Base-by-base conservation (phyloP, 1,139 yeast genomes). In the Hansenula lynferdii region DNA sequence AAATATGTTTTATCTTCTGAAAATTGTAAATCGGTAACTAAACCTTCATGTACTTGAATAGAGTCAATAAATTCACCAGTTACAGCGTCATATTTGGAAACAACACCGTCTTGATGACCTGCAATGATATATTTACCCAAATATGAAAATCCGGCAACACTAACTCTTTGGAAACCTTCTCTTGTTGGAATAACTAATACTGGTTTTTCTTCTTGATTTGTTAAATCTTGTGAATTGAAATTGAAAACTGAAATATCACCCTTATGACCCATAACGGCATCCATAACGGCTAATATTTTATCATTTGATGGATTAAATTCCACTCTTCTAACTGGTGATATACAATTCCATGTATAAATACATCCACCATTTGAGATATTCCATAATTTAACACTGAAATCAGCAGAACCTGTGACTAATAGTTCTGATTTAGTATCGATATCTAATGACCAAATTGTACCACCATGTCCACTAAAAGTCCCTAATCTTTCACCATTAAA, bases 401-500 rank as follows among this genome's bases (percentile, higher is more conserved):
- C 99, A 42, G 96, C 96, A 49, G 95, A 80, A 29, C 96, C 97
- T 6, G 98, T 90, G 42, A 82, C 80, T 52, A 87, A 80, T 48
- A 77, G 75, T 31, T 72, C 70, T 19, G 94, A 66, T 57, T 72
- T 71, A 35, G 74, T 69, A 61, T 86, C 95, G 39, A 89, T 84
- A 59, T 92, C 97, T 48, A 92, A 83, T 29, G 96, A 82, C 95
- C 95, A 89, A 57, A 92, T 83, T 45, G 97, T 86, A 80, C 98
- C 98, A 48, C 75, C 75, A 62, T 92, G 98, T 15, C 89, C 89
- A 45, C 77, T 80, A 51, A 87, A 77, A 42, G 99, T 92, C 38
- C 98, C 99, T 45, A 94, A 67, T 65, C 98, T 80, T 67, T 94
- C 98, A 54, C 99, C 99, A 61, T 90, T 92, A 49, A 85, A 83